These are phyloP conservation scores for Aurantiochytrium sp. DNA, from an alignment of 108 stramenopile genomes.

Conservation along the genomic window DNA sequence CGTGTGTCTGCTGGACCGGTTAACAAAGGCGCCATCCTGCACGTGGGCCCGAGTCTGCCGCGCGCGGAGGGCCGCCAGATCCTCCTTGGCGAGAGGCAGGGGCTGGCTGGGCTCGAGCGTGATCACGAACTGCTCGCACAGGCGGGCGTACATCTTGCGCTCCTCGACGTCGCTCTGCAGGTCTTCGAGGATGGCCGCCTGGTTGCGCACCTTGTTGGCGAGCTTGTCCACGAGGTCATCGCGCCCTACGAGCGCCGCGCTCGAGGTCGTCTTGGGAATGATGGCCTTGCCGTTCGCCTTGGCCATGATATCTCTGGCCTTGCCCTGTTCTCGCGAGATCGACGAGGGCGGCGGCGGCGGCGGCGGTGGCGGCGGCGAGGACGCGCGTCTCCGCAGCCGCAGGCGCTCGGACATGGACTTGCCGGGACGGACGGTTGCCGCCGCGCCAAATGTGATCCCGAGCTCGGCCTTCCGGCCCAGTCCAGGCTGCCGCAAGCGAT, in stretches of 20 bases:
- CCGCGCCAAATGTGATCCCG: no score
- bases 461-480: no score
- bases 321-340: no score
- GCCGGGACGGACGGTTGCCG: neutral
- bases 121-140: constrained; percentile 27
- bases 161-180: constrained; percentile 20
- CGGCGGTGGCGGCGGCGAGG: neutral
- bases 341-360: neutral
- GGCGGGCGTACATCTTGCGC: neutral
- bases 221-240: neutral
- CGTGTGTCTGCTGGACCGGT: neutral
- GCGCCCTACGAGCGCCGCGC: no score
- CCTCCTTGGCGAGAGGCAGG: neutral
- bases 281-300: no score
- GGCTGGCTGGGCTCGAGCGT: constrained; percentile 10
- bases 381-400: neutral
- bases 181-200: neutral
- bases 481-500: no score
- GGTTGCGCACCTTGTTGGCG: neutral
- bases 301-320: no score
- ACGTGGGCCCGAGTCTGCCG: neutral
- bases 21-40: neutral
- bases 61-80: neutral
- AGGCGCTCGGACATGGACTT: neutral
- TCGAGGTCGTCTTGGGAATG: no score